phyloP scores from a whole-genome alignment of 495 filamentous ascomycete species.

The Cetradonia linearis region DNA sequence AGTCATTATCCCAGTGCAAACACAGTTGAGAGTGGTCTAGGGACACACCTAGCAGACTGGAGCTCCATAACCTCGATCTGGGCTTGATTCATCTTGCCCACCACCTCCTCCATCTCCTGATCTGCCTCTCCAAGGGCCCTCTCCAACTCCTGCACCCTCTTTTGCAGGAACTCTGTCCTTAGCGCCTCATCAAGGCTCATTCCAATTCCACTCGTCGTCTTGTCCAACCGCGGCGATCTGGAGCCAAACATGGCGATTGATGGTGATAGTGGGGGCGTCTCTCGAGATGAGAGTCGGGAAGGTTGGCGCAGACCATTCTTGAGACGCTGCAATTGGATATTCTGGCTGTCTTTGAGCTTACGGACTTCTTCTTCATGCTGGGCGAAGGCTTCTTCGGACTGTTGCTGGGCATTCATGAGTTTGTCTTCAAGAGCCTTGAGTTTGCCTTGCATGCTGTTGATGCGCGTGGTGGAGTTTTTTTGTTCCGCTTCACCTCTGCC shows the following conservation, averaged over 20 bases:
- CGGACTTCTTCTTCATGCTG: conserved; percentile 80
- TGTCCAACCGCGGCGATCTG: conserved; percentile 48
- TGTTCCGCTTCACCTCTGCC: conserved; percentile 79
- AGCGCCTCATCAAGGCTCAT: conserved; percentile 50
- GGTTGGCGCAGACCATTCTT: conserved; percentile 44
- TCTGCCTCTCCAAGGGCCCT: conserved; percentile 72
- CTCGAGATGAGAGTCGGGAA: conserved; percentile 32
- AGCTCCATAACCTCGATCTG: conserved; percentile 91
- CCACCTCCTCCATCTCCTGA: conserved; percentile 87
- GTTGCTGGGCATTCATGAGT: conserved; percentile 70
- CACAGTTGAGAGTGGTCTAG: not conserved
- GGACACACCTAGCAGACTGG: conserved; percentile 68
- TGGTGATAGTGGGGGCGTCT: conserved; percentile 53
- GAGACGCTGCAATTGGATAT: conserved; percentile 64
- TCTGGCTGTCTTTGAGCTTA: conserved; percentile 65
- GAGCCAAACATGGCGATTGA: conserved; percentile 39
- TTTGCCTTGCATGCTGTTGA: conserved; percentile 69
- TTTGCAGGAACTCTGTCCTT: conserved; percentile 62
- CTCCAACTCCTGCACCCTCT: conserved; percentile 70
- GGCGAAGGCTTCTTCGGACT: conserved; percentile 71
- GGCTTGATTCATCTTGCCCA: conserved; percentile 80
- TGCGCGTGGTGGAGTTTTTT: conserved; percentile 62
- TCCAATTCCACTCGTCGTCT: conserved; percentile 47
- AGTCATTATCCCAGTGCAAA: conserved; percentile 22
- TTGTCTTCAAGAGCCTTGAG: conserved; percentile 77